Evolutionary conservation across 305 asterid species (phyloP), one percentile per base, ranked within the genome.

Genomic region (Fraxinus albicans): DNA sequence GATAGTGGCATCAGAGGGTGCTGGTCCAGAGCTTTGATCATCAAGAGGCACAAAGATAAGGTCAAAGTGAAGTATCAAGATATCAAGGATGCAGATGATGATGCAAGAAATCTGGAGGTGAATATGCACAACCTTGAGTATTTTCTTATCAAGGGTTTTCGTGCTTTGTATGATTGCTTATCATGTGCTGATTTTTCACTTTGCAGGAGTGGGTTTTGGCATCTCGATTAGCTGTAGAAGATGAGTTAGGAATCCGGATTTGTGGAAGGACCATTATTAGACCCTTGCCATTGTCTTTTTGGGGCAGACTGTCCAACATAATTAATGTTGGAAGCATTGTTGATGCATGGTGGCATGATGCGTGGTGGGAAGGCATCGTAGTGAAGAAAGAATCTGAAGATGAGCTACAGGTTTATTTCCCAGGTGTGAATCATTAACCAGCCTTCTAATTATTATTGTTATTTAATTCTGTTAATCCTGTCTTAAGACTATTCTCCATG

Each of bases 291-390:
- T 60, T 63, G 34, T 70, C 83, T 21, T 82, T 72, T 3, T 69
- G 77, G 77, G 79, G 83, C 21, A 85, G 47, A 4, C 67, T 86
- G 47, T 69, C 90, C 25, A 77, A 82, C 86, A 79, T 17, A 4
- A 29, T 87, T 40, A 89, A 86, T 82, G 84, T 89, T 73, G 98
- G 98, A 76, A 84, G 87, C 34, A 47, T 88, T 35, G 95, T 95
- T 29, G 99, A 94, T 86, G 97, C 91, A 79, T 92, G 93, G 95
- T 90, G 91, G 92, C 90, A 94, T 76, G 97, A 91, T 84, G 99
- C 95, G 27, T 95, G 99, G 98, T 95, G 99, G 99, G 97, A 95
- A 87, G 99, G 98, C 65, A 88, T 95, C 47, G 91, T 95, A 19
- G 88, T 92, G 80, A 86, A 82, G 85, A 91, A 86, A 84, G 92